These are phyloP conservation scores for Aspergillus floridensis DNA, from an alignment of 2,329 filamentous ascomycete species.

Conservation along the genomic window DNA sequence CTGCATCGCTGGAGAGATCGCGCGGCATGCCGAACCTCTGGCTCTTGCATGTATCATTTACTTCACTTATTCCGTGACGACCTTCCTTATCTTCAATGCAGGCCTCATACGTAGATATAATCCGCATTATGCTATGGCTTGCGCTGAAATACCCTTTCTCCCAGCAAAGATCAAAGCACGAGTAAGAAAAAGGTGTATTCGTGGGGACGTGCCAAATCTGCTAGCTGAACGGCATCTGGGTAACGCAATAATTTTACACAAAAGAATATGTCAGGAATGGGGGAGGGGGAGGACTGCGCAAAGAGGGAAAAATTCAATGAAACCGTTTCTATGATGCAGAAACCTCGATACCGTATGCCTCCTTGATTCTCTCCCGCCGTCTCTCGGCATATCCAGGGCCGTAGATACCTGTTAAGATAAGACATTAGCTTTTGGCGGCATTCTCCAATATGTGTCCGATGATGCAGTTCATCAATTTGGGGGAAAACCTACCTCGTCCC, in stretches of 20 bases:
- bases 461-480: not conserved
- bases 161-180: not conserved
- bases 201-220: slow-evolving; percentile 16
- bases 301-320: slow-evolving; percentile 19
- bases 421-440: slow-evolving; percentile 12
- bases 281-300: slow-evolving; percentile 18
- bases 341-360: slow-evolving; percentile 85
- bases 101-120: not conserved
- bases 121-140: not conserved
- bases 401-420: slow-evolving; percentile 62
- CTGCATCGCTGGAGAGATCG: not conserved
- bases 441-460: not conserved
- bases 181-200: slow-evolving; percentile 18
- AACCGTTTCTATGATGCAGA: slow-evolving; percentile 39
- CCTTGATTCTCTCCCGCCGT: slow-evolving; percentile 74
- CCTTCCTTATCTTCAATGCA: not conserved
- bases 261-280: slow-evolving; percentile 18
- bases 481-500: slow-evolving; percentile 67
- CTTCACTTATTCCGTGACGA: not conserved
- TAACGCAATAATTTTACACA: slow-evolving; percentile 31
- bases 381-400: slow-evolving; percentile 81
- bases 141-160: not conserved
- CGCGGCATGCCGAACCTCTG: not conserved
- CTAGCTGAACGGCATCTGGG: slow-evolving; percentile 24
- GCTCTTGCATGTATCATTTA: not conserved